Evolutionary conservation across 2,329 filamentous ascomycete species (phyloP).

Genomic region (Fusarium multiceps): DNA sequence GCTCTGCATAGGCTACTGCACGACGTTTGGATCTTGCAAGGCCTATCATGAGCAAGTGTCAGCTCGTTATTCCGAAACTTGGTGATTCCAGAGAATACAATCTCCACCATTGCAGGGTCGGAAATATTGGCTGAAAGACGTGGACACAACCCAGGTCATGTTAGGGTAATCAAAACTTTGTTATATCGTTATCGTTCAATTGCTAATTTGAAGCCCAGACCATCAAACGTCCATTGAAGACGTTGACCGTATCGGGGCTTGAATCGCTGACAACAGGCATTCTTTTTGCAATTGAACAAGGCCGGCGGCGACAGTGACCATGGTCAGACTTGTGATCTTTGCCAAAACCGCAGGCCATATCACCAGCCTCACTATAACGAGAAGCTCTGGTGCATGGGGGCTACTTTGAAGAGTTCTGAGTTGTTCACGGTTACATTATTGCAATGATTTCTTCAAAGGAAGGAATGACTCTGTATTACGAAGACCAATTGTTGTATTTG

Average conservation of each 20-base stretch:
- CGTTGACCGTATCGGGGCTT: not conserved
- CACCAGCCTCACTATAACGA: not conserved
- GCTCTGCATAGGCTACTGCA: not conserved
- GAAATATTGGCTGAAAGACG: not conserved
- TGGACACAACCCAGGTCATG: conserved; percentile 7
- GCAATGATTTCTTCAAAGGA: too few relatives aligned
- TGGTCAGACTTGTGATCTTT: not conserved
- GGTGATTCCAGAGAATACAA: not conserved
- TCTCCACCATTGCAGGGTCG: not conserved
- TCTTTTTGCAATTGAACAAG: not conserved
- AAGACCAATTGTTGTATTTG: not conserved
- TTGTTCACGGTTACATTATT: too few relatives aligned
- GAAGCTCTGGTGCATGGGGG: not conserved
- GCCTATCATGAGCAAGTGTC: not conserved
- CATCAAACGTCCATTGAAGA: not conserved
- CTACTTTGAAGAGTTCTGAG: too few relatives aligned
- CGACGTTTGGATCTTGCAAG: not conserved
- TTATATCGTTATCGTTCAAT: not conserved
- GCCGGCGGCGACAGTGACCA: not conserved
- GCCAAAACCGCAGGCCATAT: not conserved
- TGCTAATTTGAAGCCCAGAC: conserved; percentile 6
- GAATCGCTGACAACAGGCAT: not conserved
- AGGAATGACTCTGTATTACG: not conserved
- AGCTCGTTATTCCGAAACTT: not conserved
- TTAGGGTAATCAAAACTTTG: not conserved